A percentile compares a stretch with the other conserved stretches of the same genome.
These are phyloP conservation scores for Aphanomyces cochlioides DNA, from an alignment of 352 stramenopile species.

Conservation along the genomic window DNA sequence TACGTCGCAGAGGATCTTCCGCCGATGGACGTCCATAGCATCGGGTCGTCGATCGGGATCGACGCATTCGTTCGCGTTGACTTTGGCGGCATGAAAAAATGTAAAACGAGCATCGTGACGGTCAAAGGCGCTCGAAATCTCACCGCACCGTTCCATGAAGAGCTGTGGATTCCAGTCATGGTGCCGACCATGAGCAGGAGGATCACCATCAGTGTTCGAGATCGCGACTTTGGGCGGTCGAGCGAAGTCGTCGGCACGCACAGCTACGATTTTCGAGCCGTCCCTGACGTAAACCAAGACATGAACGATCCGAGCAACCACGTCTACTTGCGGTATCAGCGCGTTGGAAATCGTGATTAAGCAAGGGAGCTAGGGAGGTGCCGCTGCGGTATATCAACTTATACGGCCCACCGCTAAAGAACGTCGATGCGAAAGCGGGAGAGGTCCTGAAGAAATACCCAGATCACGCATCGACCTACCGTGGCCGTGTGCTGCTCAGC, in stretches of 20 bases:
- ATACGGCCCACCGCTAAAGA: slow-evolving; percentile 71
- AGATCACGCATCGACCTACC: slow-evolving; percentile 74
- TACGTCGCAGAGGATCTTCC: slow-evolving; percentile 77
- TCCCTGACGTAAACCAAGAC: slow-evolving; percentile 31
- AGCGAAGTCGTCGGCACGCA: slow-evolving; percentile 74
- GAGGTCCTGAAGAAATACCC: slow-evolving; percentile 53
- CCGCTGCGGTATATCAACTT: slow-evolving; percentile 75
- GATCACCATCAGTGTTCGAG: slow-evolving; percentile 76
- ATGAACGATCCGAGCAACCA: slow-evolving; percentile 8
- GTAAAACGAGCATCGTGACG: slow-evolving; percentile 52
- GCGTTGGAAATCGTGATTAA: background rate
- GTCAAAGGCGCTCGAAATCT: slow-evolving; percentile 55
- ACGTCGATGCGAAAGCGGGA: slow-evolving; percentile 52
- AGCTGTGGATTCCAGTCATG: slow-evolving; percentile 84
- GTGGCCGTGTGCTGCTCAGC: slow-evolving; percentile 72
- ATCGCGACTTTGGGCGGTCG: slow-evolving; percentile 60
- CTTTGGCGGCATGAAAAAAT: slow-evolving; percentile 52
- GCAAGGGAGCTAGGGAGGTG: slow-evolving; percentile 20
- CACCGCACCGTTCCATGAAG: slow-evolving; percentile 61
- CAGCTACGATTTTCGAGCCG: slow-evolving; percentile 66
- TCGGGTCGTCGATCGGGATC: slow-evolving; percentile 57
- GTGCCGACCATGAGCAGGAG: slow-evolving; percentile 63
- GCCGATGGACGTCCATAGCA: slow-evolving; percentile 59
- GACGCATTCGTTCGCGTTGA: slow-evolving; percentile 76
- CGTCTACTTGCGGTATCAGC: background rate